Evolutionary conservation across 805 yeast genomes (phyloP), one percentile per base, ranked within the genome.

Genomic region (Pichia membranifaciens): DNA sequence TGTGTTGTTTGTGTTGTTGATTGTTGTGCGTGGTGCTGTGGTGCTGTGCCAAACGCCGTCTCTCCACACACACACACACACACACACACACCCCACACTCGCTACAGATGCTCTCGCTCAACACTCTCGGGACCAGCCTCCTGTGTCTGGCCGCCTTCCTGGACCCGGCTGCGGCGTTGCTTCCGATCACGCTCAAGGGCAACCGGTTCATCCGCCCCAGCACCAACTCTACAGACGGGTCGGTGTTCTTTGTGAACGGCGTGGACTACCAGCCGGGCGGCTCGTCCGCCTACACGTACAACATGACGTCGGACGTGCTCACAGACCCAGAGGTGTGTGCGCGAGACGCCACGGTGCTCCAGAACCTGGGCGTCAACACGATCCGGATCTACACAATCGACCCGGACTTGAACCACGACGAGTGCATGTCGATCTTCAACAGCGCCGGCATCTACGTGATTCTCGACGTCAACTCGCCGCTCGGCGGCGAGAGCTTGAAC

Each of bases 191-290:
- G 37, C 62, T 73, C 51, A 69, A 72, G 47, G 83, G 82, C 34
- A 73, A 73, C 51, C 69, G 84, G 47, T 82, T 84, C 60, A 77
- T 82, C 57, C 67, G 73, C 54, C 84, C 86, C 17, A 66, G 72
- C 6, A 42, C 52, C 3, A 58, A 59, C 20, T 66, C 72, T 5
- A 43, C 52, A 3, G 61, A 69, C 21, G 82, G 82, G 31, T 73
- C 74, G 39, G 84, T 86, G 8, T 90, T 87, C 63, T 84, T 82
- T 64, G 72, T 89, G 47, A 78, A 86, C 51, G 97, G 97, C 52
- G 79, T 90, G 36, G 97, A 88, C 66, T 90, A 90, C 66, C 95
- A 87, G 67, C 95, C 91, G 0, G 96, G 97, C 53, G 97, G 96
- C 2, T 82, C 96, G 0, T 85, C 95, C 0, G 74, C 69, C 16